phyloP scores from a whole-genome alignment of 202 grass and related monocot species.

The Brachypodium distachyon region DNA sequence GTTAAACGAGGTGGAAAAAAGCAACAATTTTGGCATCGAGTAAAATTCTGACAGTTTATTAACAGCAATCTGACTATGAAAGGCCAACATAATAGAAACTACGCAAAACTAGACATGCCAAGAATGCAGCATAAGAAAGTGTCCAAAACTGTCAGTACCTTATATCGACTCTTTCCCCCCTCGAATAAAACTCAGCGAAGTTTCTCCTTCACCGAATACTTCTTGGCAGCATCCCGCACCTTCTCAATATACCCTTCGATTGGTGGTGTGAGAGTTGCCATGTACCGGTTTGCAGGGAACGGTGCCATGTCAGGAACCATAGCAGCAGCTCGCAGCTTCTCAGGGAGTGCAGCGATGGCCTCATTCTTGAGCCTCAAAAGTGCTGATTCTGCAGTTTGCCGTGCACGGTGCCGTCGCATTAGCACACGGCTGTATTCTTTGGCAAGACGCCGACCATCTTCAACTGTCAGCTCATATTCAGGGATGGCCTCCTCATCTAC shows the following conservation, averaged over 20 bases:
- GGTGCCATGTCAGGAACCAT: conserved; percentile 73
- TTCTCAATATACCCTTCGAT: conserved; percentile 4
- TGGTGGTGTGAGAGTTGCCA: conserved; percentile 2
- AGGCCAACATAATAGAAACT: background rate
- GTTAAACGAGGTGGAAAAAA: too few species aligned
- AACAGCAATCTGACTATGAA: background rate
- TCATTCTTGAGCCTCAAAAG: conserved; percentile 72
- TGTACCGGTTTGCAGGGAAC: conserved; percentile 39
- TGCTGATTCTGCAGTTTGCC: conserved; percentile 59
- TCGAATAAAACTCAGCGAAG: conserved; percentile 40
- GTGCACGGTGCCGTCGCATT: conserved; percentile 68
- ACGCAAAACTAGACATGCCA: background rate
- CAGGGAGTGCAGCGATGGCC: conserved; percentile 18
- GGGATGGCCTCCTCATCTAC: conserved; percentile 82
- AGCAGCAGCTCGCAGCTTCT: conserved; percentile 67
- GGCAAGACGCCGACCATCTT: conserved; percentile 28
- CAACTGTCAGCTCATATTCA: conserved; percentile 74
- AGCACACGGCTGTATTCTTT: conserved; percentile 24
- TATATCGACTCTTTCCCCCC: background rate
- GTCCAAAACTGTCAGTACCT: background rate
- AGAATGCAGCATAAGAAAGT: background rate
- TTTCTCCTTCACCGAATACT: conserved; percentile 51
- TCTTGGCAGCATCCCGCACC: conserved; percentile 1
- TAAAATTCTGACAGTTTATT: background rate
- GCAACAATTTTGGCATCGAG: background rate